Base-by-base conservation (phyloP, 306 rosid genomes). In the Fagus crenata region DNA sequence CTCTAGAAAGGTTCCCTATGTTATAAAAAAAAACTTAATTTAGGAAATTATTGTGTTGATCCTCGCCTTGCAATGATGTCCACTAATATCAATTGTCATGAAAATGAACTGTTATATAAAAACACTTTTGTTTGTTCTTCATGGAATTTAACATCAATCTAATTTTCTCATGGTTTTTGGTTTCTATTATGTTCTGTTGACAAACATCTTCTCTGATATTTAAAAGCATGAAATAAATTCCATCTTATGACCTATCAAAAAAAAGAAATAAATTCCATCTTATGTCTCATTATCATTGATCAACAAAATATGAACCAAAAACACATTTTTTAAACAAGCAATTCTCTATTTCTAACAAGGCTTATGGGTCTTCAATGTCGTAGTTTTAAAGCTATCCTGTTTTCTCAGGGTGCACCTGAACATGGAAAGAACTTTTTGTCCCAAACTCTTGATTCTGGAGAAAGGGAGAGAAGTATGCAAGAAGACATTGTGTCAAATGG, bases 391-490 rank as follows among this genome's bases (percentile, higher is more conserved):
- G 53, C 49, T 49, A n/a, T 33, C 56, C 76, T 72, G 42, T 72
- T 85, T 84, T 72, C 82, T 79, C 83, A 89, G 98, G 88, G 80
- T 80, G 82, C 69, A 77, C 77, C 37, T 63, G 77, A 43, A 42
- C 82, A 49, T 54, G 86, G 73, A 37, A 85, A 88, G 43, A 81
- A 77, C 64, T 76, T 43, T 81, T 58, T 74, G 64, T 77, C 81
- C 68, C 90, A 71, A 78, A 73, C 80, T 78, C 83, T 75, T 68
- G 58, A 67, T 65, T 82, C 85, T 72, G 84, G 85, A 82, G 74
- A 77, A 59, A 89, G 81, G 72, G 81, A 31, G 75, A 82, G 73
- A 76, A 76, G 71, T 49, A 1, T 81, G 73, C 76, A 74, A 73
- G 84, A 76, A 77, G 89, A 83, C 76, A 78, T 78, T 60, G 76